phyloP scores from a whole-genome alignment of 176 grass and related monocot genomes.

The Aegilops bicornis region DNA sequence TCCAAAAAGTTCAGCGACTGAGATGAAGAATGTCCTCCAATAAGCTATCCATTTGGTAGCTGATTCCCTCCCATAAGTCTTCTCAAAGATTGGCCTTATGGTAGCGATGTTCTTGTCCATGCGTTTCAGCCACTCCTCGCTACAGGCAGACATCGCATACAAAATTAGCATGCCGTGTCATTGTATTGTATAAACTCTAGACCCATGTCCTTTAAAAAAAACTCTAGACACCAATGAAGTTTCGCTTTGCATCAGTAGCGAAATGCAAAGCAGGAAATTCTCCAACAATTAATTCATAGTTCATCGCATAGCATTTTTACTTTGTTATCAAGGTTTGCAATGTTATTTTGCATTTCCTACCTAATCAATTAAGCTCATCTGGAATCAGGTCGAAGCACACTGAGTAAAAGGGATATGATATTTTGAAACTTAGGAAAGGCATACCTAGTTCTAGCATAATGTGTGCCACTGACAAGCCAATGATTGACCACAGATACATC shows the following conservation, averaged over 20 bases:
- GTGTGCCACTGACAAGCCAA: constrained; percentile 85
- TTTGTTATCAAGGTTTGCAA: not conserved
- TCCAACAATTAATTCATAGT: not conserved
- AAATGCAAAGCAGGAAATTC: not conserved
- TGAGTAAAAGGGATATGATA: not conserved
- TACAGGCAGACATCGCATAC: constrained; percentile 25
- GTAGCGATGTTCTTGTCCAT: constrained; percentile 66
- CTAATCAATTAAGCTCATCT: not conserved
- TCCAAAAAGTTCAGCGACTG: constrained; percentile 83
- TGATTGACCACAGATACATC: constrained; percentile 75
- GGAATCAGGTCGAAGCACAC: not conserved
- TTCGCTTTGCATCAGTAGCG: not conserved
- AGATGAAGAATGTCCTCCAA: constrained; percentile 92
- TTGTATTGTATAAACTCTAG: not conserved
- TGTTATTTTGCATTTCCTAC: not conserved
- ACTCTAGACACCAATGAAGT: not conserved
- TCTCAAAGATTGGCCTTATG: constrained; percentile 77
- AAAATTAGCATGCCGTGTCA: not conserved
- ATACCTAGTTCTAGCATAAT: constrained; percentile 93
- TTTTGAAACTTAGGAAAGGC: not conserved
- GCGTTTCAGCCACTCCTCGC: constrained; percentile 91
- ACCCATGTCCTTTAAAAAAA: not conserved
- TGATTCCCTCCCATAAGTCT: constrained; percentile 83
- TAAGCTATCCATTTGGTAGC: constrained; percentile 88
- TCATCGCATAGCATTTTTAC: not conserved